phyloP scores from a whole-genome alignment of 2,329 filamentous ascomycete genomes.

The Laburnicola sp. region DNA sequence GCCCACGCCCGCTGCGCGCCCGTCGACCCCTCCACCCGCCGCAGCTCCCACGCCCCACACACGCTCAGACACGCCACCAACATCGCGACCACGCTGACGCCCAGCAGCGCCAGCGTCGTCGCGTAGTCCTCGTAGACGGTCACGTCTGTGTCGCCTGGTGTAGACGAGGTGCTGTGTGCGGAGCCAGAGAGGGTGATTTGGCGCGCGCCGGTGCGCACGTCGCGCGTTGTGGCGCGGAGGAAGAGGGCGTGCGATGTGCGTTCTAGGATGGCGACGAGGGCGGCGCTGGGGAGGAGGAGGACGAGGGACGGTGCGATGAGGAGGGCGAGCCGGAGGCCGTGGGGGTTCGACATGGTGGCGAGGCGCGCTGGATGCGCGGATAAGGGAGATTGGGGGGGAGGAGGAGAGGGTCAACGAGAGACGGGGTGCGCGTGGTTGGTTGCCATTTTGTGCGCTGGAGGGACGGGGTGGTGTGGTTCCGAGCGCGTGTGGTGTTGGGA shows the following conservation, averaged over 20 bases:
- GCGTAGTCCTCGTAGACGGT: conserved; percentile 16
- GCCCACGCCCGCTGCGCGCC: conserved; percentile 30
- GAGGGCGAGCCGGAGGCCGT: conserved; percentile 25
- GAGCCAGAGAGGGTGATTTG: conserved; percentile 18
- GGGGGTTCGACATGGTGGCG: conserved; percentile 25
- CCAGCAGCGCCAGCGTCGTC: conserved; percentile 24
- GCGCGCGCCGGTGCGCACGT: conserved; percentile 16
- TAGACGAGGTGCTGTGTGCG: conserved; percentile 8
- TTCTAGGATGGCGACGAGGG: conserved; percentile 30
- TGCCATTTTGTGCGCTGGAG: background rate
- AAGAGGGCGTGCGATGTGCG: conserved; percentile 27
- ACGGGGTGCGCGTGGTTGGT: background rate
- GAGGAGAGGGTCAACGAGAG: background rate
- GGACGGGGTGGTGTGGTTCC: no score
- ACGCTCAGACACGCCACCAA: conserved; percentile 22
- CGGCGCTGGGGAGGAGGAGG: conserved; percentile 27
- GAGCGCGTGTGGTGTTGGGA: no score
- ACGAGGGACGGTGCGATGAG: conserved; percentile 28
- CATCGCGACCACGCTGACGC: conserved; percentile 20
- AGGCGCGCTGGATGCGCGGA: background rate
- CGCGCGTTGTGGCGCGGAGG: conserved; percentile 13
- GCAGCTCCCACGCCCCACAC: conserved; percentile 36
- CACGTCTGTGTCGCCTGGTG: conserved; percentile 14
- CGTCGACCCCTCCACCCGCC: conserved; percentile 27
- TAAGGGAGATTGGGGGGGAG: background rate